Evolutionary conservation across 2,329 filamentous ascomycete genomes (phyloP), one percentile per base, ranked within the genome.

Genomic region (Cladosporium sp.): DNA sequence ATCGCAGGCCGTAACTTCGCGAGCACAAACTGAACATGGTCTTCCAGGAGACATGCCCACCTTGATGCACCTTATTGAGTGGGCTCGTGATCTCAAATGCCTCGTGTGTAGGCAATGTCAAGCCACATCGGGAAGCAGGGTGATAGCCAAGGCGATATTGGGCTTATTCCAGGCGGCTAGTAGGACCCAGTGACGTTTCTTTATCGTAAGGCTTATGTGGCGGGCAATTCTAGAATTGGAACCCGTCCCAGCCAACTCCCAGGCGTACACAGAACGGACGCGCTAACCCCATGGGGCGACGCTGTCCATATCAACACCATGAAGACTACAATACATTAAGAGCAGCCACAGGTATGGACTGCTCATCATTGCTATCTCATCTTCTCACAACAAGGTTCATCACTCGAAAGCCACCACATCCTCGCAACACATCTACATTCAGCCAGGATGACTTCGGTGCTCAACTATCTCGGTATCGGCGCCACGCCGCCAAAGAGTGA

Each of bases 381-480:
- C 16, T 14, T 35, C 41, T 28, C 22, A 28, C 22, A 50, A 43
- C 41, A 50, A 43, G 40, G 32, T 50, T 50, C 22, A 16, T 22
- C 35, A 16, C 34, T 9, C 40, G 18, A 35, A 49, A 50, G 40
- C 40, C 43, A 31, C 9, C 32, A 31, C 48, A 43, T 16, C 48
- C 48, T 50, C 42, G 37, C 48, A 50, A n/a, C 46, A 42, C 35
- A 22, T 14, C 13, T 14, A 42, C 40, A 43, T 19, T 35, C 14
- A 34, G 35, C 32, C 43, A 45, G 34, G 22, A 46, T 46, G 50
- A 38, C 50, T 43, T 41, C 50, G 13, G 40, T 53, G 22, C 50
- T 53, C 50, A 53, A 53, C 56, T 74, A 71, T 56, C 67, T 77
- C 51, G 70, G 72, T 49, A 59, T 72, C 37, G 67, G 67, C 53